phyloP scores from a whole-genome alignment of 345 rosid species.

The Melastoma malabathricum region DNA sequence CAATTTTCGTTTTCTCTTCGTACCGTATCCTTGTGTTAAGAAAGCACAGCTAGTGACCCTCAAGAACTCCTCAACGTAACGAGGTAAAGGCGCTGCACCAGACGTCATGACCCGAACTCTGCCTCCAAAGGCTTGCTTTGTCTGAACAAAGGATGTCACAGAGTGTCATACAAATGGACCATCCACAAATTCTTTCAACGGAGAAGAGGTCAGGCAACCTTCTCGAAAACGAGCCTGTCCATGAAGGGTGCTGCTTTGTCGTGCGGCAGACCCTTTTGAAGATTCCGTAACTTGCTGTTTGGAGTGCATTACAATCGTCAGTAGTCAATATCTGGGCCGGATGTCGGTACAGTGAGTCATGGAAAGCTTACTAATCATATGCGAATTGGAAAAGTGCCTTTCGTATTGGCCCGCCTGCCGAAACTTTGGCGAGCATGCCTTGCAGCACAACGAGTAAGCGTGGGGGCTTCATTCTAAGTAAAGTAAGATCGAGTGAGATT shows the following conservation, averaged over 20 bases:
- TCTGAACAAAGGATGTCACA: slow-evolving; percentile 16
- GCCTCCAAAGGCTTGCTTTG: slow-evolving; percentile 76
- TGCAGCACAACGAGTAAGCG: neutral
- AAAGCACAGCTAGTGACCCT: slow-evolving; percentile 70
- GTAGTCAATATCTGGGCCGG: too few species aligned
- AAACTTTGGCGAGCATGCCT: slow-evolving; percentile 59
- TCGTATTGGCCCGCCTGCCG: slow-evolving; percentile 50
- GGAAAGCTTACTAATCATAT: slow-evolving; percentile 57
- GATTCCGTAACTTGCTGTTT: slow-evolving; percentile 61
- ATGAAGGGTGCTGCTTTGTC: slow-evolving; percentile 76
- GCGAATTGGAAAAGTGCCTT: slow-evolving; percentile 62
- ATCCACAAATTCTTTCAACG: too few species aligned
- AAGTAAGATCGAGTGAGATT: neutral
- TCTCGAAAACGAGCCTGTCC: slow-evolving; percentile 67
- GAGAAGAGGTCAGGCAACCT: slow-evolving; percentile 27
- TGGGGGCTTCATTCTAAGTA: too few species aligned
- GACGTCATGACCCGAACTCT: slow-evolving; percentile 58
- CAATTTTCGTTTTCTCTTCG: neutral
- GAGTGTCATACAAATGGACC: too few species aligned
- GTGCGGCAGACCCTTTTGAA: slow-evolving; percentile 61
- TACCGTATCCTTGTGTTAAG: slow-evolving; percentile 93
- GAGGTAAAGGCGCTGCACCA: slow-evolving; percentile 92
- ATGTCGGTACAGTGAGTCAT: too few species aligned
- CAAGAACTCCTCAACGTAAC: slow-evolving; percentile 80
- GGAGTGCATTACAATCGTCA: too few species aligned